These are phyloP conservation scores for Myrica gale DNA, from an alignment of 306 rosid genomes.

Conservation along the genomic window DNA sequence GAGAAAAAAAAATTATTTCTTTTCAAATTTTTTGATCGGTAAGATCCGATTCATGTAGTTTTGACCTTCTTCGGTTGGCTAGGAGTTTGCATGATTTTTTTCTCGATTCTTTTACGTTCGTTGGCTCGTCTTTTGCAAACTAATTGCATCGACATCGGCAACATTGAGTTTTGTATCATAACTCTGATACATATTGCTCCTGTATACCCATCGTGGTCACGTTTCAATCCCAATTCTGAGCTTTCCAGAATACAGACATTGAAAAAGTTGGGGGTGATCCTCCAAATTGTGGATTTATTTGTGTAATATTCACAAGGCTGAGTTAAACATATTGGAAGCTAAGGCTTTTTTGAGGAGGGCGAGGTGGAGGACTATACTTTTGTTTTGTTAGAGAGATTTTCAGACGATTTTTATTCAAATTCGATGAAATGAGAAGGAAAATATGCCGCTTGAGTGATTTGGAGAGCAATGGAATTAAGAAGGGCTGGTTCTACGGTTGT, in stretches of 20 bases:
- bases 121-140: conserved; percentile 25
- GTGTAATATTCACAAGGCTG: conserved; percentile 20
- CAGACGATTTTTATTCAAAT: conserved; percentile 17
- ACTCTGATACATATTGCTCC: conserved; percentile 1
- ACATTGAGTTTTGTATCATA: neutral
- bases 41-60: conserved; percentile 6
- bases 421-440: conserved; percentile 66
- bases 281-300: conserved; percentile 7
- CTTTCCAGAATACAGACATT: conserved; percentile 26
- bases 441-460: conserved; percentile 36
- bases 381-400: conserved; percentile 17
- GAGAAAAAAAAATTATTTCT: neutral
- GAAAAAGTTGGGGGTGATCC: conserved; percentile 25
- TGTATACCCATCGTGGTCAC: conserved; percentile 5
- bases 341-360: conserved; percentile 16
- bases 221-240: conserved; percentile 22
- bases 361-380: neutral
- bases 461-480: conserved; percentile 55
- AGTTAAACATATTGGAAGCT: conserved; percentile 22
- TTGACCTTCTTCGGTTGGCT: conserved; percentile 22
- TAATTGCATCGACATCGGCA: conserved; percentile 1
- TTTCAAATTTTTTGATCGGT: neutral
- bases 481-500: conserved; percentile 48
- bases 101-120: conserved; percentile 28
- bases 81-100: conserved; percentile 36